These are phyloP conservation scores for Carex pumila DNA, from an alignment of 176 grass and related monocot species.

Conservation along the genomic window DNA sequence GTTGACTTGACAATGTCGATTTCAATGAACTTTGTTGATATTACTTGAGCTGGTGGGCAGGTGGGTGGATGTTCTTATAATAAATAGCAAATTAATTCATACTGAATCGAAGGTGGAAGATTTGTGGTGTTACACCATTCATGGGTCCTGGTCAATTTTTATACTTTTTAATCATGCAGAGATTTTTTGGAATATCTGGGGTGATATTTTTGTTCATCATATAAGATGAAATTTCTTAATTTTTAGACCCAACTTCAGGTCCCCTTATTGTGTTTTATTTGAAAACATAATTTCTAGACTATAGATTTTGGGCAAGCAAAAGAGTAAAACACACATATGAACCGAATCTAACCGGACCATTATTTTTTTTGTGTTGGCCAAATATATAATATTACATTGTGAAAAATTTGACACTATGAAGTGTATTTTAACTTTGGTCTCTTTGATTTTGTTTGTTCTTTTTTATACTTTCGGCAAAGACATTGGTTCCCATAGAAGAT, in stretches of 20 bases:
- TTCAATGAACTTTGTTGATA: not conserved
- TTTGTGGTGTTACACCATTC: not conserved
- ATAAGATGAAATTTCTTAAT: not conserved
- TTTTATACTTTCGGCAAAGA: not conserved
- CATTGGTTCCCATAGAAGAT: not conserved
- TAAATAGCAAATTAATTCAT: not conserved
- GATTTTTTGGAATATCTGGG: not conserved
- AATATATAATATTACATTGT: not conserved
- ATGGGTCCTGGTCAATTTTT: not conserved
- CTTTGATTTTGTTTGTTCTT: not conserved
- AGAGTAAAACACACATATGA: not conserved
- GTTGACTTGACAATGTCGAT: not conserved
- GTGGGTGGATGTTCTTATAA: not conserved
- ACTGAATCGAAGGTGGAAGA: not conserved
- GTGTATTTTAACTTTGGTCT: not conserved
- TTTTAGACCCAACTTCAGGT: not conserved
- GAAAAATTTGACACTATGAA: not conserved
- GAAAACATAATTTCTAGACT: not conserved
- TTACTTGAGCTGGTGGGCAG: not conserved
- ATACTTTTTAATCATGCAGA: not conserved
- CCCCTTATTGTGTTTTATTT: not conserved
- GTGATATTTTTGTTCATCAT: not conserved
- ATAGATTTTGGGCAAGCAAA: not conserved
- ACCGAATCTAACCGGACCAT: not conserved
- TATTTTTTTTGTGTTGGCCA: not conserved